Evolutionary conservation across 139 green algal genomes (phyloP).

Genomic region (Monoraphidium neglectum): DNA sequence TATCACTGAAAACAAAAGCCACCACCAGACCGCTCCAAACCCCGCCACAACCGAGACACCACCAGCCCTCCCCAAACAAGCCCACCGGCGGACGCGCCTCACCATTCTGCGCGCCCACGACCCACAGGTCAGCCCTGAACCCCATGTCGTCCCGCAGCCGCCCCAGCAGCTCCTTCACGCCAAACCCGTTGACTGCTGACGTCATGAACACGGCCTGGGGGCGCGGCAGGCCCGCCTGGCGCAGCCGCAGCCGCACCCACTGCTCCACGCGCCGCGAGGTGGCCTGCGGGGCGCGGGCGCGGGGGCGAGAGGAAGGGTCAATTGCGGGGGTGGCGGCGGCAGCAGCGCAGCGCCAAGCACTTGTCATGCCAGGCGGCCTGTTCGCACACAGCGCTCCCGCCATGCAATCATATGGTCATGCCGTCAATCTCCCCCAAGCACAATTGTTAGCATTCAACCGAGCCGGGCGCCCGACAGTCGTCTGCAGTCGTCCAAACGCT

Average conservation of each 20-base stretch:
- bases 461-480: too few species aligned
- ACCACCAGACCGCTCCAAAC: not conserved
- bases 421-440: too few species aligned
- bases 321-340: not conserved
- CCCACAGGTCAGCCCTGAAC: constrained; percentile 89
- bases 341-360: too few species aligned
- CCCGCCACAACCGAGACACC: constrained; percentile 63
- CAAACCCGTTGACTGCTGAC: constrained; percentile 40
- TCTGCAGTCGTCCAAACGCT: too few species aligned
- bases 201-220: constrained; percentile 54
- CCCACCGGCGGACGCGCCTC: constrained; percentile 49
- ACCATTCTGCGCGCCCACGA: constrained; percentile 85
- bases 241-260: constrained; percentile 65
- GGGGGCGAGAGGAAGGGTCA: not conserved
- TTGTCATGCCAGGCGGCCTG: too few species aligned
- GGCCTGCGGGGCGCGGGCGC: not conserved
- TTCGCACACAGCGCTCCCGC: too few species aligned
- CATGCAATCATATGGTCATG: too few species aligned
- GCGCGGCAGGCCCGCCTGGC: constrained; percentile 51
- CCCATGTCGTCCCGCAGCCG: constrained; percentile 55
- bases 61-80: constrained; percentile 15
- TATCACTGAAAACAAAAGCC: too few species aligned
- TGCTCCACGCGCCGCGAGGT: constrained; percentile 37
- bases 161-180: constrained; percentile 50
- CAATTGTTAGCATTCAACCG: too few species aligned